A percentile compares a stretch with the other conserved stretches of the same genome.
phyloP scores from a whole-genome alignment of 106 monocot genomes.

The Vanilla planifolia region DNA sequence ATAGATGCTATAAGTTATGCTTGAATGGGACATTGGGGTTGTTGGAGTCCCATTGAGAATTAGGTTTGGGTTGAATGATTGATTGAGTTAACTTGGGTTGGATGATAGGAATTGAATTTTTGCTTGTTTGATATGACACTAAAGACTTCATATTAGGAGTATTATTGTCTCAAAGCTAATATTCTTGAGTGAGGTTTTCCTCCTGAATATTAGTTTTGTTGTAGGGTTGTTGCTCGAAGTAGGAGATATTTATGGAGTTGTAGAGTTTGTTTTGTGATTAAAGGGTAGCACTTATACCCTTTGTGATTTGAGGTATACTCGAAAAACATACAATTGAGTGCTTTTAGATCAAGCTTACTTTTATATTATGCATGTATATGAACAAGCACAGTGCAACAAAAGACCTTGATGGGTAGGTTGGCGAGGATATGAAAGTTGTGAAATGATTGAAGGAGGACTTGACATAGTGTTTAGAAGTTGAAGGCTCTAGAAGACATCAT shows the following conservation, averaged over 20 bases:
- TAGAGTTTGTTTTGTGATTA: not conserved
- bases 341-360: not conserved
- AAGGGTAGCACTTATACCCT: not conserved
- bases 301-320: not conserved
- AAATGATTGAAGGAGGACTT: not conserved
- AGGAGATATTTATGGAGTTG: not conserved
- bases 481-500: slow-evolving; percentile 6
- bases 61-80: not conserved
- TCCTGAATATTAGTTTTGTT: not conserved
- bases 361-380: not conserved
- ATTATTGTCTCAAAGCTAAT: slow-evolving; percentile 1
- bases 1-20: not conserved
- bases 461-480: not conserved
- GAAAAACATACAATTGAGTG: not conserved
- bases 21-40: too few species aligned
- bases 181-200: not conserved
- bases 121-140: not conserved
- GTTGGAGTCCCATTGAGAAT: too few species aligned
- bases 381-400: not conserved
- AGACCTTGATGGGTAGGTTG: not conserved
- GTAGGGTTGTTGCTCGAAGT: not conserved
- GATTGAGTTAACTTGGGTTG: not conserved
- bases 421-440: not conserved
- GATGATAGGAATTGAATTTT: not conserved
- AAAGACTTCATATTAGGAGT: not conserved